Conservation (phyloP, 2,329 filamentous ascomycete species). For the Botrytis deweyae region DNA sequence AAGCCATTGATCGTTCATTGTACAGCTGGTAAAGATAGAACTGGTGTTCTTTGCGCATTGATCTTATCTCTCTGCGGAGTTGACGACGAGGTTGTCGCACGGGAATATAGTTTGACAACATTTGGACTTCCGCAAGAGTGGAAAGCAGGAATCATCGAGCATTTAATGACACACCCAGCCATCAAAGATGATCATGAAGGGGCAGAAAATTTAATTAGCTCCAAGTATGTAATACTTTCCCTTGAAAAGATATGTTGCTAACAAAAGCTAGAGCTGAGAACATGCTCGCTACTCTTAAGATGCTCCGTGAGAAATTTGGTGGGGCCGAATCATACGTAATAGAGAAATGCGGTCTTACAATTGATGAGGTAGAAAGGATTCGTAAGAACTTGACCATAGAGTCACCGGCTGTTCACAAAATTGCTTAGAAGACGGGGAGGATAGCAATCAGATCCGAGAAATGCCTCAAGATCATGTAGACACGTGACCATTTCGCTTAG, state of each 20-base stretch:
- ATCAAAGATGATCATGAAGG: conserved; percentile 44
- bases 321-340: conserved; percentile 63
- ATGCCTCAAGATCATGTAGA: not conserved
- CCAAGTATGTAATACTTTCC: conserved; percentile 36
- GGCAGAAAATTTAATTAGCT: conserved; percentile 46
- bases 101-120: conserved; percentile 69
- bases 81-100: conserved; percentile 55
- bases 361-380: conserved; percentile 54
- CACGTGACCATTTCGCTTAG: conserved; percentile 21
- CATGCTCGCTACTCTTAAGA: conserved; percentile 51
- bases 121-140: conserved; percentile 54
- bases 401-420: conserved; percentile 26
- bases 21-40: conserved; percentile 75
- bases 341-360: conserved; percentile 56
- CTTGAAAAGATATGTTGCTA: conserved; percentile 10
- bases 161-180: conserved; percentile 51
- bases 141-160: conserved; percentile 50
- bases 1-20: conserved; percentile 67
- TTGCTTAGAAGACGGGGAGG: not conserved
- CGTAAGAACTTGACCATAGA: conserved; percentile 49
- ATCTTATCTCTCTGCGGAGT: conserved; percentile 64
- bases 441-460: not conserved
- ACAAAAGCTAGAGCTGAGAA: conserved; percentile 45
- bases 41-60: conserved; percentile 67
- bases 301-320: conserved; percentile 60